These are phyloP conservation scores for Cryptococcus wingfieldii DNA, from an alignment of 1,284 basidiomycete species.

Conservation along the genomic window DNA sequence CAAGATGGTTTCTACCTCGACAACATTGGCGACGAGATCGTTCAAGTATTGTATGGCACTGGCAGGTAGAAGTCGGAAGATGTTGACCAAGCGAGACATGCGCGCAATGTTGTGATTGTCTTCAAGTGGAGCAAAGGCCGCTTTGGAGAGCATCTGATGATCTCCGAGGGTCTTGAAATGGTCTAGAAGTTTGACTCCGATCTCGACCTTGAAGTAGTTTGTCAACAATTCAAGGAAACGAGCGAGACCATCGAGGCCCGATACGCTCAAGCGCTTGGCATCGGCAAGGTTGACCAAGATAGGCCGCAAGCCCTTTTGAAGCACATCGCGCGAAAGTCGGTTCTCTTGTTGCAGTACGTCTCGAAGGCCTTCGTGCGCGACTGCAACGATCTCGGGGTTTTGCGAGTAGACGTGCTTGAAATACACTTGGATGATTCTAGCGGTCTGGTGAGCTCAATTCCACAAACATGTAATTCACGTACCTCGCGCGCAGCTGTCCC, in stretches of 20 bases:
- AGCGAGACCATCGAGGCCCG: conserved; percentile 90
- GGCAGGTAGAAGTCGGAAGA: conserved; percentile 91
- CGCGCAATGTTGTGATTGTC: conserved; percentile 91
- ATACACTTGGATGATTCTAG: conserved; percentile 87
- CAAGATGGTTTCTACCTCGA: conserved; percentile 89
- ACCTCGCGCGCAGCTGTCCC: conserved; percentile 71
- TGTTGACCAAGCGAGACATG: conserved; percentile 88
- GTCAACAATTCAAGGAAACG: conserved; percentile 91
- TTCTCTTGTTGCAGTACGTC: conserved; percentile 86
- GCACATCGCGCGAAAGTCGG: conserved; percentile 88
- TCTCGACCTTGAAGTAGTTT: conserved; percentile 99
- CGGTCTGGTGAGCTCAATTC: conserved; percentile 5
- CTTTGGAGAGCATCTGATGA: conserved; percentile 72
- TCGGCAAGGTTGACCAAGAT: conserved; percentile 98
- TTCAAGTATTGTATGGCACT: conserved; percentile 90
- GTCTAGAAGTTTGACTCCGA: conserved; percentile 93
- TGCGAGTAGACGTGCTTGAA: conserved; percentile 98
- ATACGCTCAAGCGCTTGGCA: conserved; percentile 88
- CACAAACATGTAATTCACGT: conserved; percentile 17
- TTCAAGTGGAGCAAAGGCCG: conserved; percentile 70
- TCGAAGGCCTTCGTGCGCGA: conserved; percentile 88
- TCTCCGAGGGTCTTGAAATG: conserved; percentile 85
- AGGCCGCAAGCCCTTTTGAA: conserved; percentile 91
- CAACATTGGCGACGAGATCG: conserved; percentile 77
- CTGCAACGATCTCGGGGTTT: conserved; percentile 89